A percentile compares a stretch with the other conserved stretches of the same genome.
These are phyloP conservation scores for Chaetomium olivaceum DNA, from an alignment of 2,329 filamentous ascomycete genomes.

Conservation along the genomic window DNA sequence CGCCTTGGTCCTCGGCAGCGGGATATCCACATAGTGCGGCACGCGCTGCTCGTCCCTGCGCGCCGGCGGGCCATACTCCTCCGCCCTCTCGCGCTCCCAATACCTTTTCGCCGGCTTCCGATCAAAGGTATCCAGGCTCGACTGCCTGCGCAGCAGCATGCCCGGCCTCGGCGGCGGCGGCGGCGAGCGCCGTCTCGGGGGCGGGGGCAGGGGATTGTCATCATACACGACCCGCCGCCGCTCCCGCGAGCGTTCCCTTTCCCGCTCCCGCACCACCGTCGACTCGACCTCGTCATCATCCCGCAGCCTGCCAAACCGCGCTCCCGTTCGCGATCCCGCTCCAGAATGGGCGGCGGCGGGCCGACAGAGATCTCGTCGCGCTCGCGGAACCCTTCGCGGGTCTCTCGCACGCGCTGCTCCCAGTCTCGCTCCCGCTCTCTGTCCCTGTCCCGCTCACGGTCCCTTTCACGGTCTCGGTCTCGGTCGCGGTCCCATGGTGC, in stretches of 20 bases:
- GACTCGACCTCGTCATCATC: conserved; percentile 45
- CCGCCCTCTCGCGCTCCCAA: conserved; percentile 47
- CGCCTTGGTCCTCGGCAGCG: conserved; percentile 64
- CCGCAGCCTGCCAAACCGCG: background rate
- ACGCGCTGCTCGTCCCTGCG: conserved; percentile 49
- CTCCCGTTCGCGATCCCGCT: background rate
- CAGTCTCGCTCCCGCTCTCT: background rate
- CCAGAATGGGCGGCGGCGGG: conserved; percentile 11
- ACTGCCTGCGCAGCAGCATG: conserved; percentile 73
- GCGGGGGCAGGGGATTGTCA: background rate
- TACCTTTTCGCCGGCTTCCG: conserved; percentile 58
- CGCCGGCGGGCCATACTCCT: conserved; percentile 64
- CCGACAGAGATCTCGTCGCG: conserved; percentile 45
- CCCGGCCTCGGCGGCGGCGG: conserved; percentile 37
- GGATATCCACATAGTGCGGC: conserved; percentile 60
- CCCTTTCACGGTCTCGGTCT: conserved; percentile 31
- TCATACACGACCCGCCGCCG: conserved; percentile 51
- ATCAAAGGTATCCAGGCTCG: conserved; percentile 88
- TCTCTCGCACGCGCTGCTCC: no score
- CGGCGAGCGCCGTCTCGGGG: conserved; percentile 24
- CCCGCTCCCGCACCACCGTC: background rate
- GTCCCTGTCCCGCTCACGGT: background rate
- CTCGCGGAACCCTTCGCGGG: conserved; percentile 10
- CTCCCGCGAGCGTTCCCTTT: conserved; percentile 45
- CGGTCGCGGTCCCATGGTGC: conserved; percentile 30